Percentiles rank a stretch among this genome's conserved stretches.
Evolutionary conservation across 140 eudicot genomes (phyloP).

Genomic region (Erigeron philadelphicus): DNA sequence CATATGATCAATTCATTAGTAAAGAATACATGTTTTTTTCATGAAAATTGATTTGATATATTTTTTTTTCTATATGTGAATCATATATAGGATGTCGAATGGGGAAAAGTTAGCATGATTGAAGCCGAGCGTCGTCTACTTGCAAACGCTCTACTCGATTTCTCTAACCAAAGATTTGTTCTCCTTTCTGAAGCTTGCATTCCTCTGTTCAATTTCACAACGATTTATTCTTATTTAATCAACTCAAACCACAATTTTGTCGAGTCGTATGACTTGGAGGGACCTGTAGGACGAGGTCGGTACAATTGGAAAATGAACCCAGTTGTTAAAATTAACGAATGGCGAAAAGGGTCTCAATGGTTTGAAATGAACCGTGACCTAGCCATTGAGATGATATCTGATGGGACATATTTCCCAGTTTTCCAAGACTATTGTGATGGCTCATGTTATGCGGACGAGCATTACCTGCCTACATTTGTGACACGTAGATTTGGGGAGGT

Average conservation of each 20-base stretch:
- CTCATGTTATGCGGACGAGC: conserved; percentile 51
- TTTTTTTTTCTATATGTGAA: background rate
- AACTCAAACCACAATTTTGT: conserved; percentile 37
- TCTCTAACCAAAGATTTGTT: conserved; percentile 49
- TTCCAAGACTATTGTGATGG: conserved; percentile 39
- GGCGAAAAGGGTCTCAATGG: conserved; percentile 71
- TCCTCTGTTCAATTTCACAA: conserved; percentile 49
- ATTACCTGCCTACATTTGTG: conserved; percentile 49
- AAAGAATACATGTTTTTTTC: background rate
- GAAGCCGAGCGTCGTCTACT: conserved; percentile 54
- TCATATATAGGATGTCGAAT: conserved; percentile 38
- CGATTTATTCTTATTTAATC: conserved; percentile 41
- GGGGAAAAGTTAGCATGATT: conserved; percentile 57
- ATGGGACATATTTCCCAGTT: conserved; percentile 31
- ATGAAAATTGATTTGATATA: background rate
- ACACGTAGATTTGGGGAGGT: conserved; percentile 24
- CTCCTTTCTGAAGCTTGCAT: conserved; percentile 55
- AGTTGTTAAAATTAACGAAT: conserved; percentile 31
- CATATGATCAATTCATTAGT: background rate
- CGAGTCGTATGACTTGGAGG: conserved; percentile 39
- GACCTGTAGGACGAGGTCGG: conserved; percentile 47
- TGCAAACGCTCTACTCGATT: conserved; percentile 49
- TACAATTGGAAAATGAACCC: conserved; percentile 40
- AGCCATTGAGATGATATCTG: conserved; percentile 42
- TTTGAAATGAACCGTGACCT: conserved; percentile 45